Evolutionary conservation across 768 basidiomycete genomes (phyloP), one percentile per base, ranked within the genome.

Genomic region (Lactarius deliciosus): DNA sequence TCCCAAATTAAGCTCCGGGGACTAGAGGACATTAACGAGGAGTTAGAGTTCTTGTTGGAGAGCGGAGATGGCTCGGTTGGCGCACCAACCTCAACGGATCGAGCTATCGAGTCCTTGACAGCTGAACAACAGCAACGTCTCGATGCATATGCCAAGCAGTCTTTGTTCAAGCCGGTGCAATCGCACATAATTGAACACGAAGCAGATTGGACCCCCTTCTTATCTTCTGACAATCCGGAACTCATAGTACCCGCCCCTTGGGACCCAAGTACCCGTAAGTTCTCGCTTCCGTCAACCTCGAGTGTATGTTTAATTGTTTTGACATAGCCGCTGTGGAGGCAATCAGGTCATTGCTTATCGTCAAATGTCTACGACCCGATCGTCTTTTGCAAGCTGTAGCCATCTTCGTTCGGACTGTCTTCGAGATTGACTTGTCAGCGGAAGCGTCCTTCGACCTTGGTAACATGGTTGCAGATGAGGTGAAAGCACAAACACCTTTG

Each of bases 291-390:
- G 34, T 40, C 25, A 58, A 18, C 10, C 56, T 40, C 25, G 32
- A 10, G 68, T 41, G 61, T 75, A 34, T 76, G 62, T 54, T 50
- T 68, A 47, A 53, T 70, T 20, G 55, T 53, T 60, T 50, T 58
- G 41, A 5, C 66, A 5, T 68, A 90, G 94, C 86, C 70, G 85
- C 89, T 60, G 79, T 89, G 50, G 86, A 89, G 69, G 88, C 90
- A 16, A 85, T 93, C 66, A 88, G 93, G 25, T 80, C 85, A 25
- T 81, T 94, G 64, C 79, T 94, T 30, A 77, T 97, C 65, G 83
- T 96, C 76, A 95, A 95, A 77, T 96, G 90, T 75, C 82, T 99
- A 76, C 86, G 96, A 57, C 95, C 96, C 8, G 96, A 98, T 77
- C 88, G 95, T 60, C 82, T 98, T 15, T 78, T 95, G 56, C 94